Evolutionary conservation across 2,329 filamentous ascomycete genomes (phyloP).

Genomic region (Penicillium griseofulvum): DNA sequence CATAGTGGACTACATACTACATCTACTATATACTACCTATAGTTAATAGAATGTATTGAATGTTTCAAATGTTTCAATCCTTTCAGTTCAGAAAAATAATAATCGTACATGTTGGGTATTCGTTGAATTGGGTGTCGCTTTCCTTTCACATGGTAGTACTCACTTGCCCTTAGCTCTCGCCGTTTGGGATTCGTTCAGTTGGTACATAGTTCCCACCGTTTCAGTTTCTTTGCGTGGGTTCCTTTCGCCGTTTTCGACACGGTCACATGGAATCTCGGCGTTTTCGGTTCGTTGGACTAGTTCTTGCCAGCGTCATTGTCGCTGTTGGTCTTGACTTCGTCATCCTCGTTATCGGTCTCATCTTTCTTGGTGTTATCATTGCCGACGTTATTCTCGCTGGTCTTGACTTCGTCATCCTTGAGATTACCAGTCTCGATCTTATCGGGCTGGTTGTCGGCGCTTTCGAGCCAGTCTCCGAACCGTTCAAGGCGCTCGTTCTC

Average conservation of each 20-base stretch:
- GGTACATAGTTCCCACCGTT: not conserved
- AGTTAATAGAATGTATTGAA: too few relatives aligned
- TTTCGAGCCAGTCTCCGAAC: constrained; percentile 50
- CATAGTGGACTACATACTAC: not conserved
- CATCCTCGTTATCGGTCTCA: not conserved
- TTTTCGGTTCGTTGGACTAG: not conserved
- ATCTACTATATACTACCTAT: too few relatives aligned
- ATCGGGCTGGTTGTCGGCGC: constrained; percentile 12
- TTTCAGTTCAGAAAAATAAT: not conserved
- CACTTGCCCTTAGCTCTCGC: not conserved
- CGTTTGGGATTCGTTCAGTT: not conserved
- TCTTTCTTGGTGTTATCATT: not conserved
- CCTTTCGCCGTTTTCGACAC: not conserved
- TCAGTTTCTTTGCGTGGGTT: not conserved
- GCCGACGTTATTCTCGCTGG: not conserved
- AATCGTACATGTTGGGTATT: not conserved
- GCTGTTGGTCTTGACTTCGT: too few relatives aligned
- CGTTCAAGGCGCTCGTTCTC: constrained; percentile 48
- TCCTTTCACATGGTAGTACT: not conserved
- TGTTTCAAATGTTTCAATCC: not conserved
- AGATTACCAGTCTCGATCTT: not conserved
- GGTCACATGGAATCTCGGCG: not conserved
- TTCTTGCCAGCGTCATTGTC: not conserved
- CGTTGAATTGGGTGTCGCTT: not conserved
- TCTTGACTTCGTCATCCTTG: not conserved